Evolutionary conservation across 768 basidiomycete species (phyloP).

Genomic region (Russula earlei): DNA sequence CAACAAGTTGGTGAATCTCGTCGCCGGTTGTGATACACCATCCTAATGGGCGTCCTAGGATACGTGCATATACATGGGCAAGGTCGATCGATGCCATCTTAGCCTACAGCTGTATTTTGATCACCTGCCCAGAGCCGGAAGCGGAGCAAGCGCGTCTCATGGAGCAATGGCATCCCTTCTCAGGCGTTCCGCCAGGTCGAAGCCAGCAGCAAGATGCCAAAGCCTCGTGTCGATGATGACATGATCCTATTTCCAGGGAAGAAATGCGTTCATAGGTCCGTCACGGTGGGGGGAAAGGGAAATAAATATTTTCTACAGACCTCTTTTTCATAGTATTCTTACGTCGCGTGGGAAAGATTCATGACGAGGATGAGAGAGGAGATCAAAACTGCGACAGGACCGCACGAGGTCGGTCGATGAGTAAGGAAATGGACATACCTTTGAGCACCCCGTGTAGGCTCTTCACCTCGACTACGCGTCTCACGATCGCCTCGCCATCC

Average conservation of each 20-base stretch:
- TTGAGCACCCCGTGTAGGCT: conserved; percentile 55
- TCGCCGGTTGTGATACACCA: no score
- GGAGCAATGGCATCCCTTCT: conserved; percentile 20
- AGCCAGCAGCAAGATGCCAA: conserved; percentile 66
- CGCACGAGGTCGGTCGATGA: no score
- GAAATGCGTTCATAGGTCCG: background rate
- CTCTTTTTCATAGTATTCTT: conserved; percentile 61
- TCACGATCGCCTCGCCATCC: conserved; percentile 76
- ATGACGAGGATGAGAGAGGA: background rate
- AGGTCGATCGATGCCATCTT: background rate
- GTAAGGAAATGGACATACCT: conserved; percentile 45
- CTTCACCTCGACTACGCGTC: conserved; percentile 56
- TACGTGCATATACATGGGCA: background rate
- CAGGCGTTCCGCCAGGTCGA: conserved; percentile 42
- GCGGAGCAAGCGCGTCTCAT: background rate
- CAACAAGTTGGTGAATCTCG: no score
- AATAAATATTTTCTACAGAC: conserved; percentile 27
- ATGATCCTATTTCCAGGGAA: conserved; percentile 27
- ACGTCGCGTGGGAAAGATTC: background rate
- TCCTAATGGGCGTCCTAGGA: background rate
- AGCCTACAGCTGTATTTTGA: background rate
- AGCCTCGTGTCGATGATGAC: conserved; percentile 71
- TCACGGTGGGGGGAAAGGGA: no score
- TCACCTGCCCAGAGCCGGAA: background rate
- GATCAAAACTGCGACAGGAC: background rate